phyloP scores from a whole-genome alignment of 2,329 filamentous ascomycete genomes.

The Chaetomiaceae sp. region DNA sequence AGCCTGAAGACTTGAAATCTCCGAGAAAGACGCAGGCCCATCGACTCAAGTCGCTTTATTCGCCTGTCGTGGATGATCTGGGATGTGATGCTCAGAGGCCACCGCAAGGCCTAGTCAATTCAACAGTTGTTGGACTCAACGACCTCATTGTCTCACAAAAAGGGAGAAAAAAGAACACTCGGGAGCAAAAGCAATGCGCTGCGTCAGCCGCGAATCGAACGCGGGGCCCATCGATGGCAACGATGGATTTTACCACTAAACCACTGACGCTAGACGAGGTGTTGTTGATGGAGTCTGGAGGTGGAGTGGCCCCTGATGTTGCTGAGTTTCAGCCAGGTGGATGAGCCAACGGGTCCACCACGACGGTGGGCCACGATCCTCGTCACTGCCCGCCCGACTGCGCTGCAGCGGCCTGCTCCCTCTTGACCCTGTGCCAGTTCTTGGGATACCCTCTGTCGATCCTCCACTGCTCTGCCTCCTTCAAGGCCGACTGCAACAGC shows the following conservation, averaged over 20 bases:
- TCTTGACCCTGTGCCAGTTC: constrained; percentile 29
- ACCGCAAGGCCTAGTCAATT: background rate
- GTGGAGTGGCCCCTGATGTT: background rate
- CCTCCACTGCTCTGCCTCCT: constrained; percentile 36
- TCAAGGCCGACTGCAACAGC: constrained; percentile 30
- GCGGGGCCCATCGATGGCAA: constrained; percentile 47
- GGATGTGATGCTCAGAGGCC: too few relatives aligned
- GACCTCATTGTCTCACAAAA: background rate
- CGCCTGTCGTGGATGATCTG: too few relatives aligned
- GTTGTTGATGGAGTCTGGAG: background rate
- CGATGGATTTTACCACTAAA: constrained; percentile 53
- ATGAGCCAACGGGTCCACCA: too few relatives aligned
- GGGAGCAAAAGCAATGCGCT: constrained; percentile 1
- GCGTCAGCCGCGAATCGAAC: constrained; percentile 30
- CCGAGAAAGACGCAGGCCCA: too few relatives aligned
- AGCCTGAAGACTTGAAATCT: too few relatives aligned
- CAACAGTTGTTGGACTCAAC: background rate
- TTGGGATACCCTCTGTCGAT: constrained; percentile 31
- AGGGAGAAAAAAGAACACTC: background rate
- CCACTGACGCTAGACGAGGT: constrained; percentile 33
- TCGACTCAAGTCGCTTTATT: too few relatives aligned
- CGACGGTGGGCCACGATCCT: too few relatives aligned
- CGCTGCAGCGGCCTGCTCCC: constrained; percentile 20
- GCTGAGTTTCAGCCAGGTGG: background rate
- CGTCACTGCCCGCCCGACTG: too few relatives aligned